These are phyloP conservation scores for Phytophthora europaea DNA, from an alignment of 352 stramenopile genomes.

Conservation along the genomic window DNA sequence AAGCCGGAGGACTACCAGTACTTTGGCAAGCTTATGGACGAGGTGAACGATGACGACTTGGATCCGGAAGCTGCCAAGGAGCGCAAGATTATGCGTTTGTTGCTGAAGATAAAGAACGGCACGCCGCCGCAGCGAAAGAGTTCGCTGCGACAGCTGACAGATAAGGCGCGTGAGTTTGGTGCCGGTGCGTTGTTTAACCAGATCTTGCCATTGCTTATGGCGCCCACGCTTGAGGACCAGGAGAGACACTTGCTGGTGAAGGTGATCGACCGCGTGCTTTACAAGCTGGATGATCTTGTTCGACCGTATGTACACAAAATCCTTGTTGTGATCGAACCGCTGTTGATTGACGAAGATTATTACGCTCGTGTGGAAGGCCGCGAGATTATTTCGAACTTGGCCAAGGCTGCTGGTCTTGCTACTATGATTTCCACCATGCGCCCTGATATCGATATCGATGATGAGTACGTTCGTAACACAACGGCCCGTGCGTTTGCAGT, in stretches of 20 bases:
- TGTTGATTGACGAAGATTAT: conserved; percentile 99
- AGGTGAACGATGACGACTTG: conserved; percentile 87
- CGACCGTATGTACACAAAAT: conserved; percentile 99
- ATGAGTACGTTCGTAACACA: conserved; percentile 99
- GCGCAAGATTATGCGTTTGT: conserved; percentile 97
- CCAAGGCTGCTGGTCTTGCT: conserved; percentile 98
- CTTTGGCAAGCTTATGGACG: conserved; percentile 97
- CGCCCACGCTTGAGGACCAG: conserved; percentile 98
- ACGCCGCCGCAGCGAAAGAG: conserved; percentile 98
- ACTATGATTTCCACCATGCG: conserved; percentile 99
- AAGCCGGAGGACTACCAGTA: conserved; percentile 99
- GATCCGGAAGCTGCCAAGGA: conserved; percentile 96
- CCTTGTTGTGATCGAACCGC: conserved; percentile 98
- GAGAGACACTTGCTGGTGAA: conserved; percentile 99
- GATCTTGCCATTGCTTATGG: conserved; percentile 99
- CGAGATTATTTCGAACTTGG: conserved; percentile 99
- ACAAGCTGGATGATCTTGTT: conserved; percentile 99
- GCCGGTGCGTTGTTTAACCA: conserved; percentile 99
- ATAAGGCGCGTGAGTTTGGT: conserved; percentile 98
- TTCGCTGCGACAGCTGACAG: conserved; percentile 97
- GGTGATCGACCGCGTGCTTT: conserved; percentile 99
- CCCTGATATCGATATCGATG: conserved; percentile 98
- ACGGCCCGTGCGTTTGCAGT: conserved; percentile 99
- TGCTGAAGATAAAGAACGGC: conserved; percentile 99
- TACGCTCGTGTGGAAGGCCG: conserved; percentile 99